Evolutionary conservation across 768 basidiomycete genomes (phyloP), one percentile per base, ranked within the genome.

Genomic region (Cystobasidium ongulense): DNA sequence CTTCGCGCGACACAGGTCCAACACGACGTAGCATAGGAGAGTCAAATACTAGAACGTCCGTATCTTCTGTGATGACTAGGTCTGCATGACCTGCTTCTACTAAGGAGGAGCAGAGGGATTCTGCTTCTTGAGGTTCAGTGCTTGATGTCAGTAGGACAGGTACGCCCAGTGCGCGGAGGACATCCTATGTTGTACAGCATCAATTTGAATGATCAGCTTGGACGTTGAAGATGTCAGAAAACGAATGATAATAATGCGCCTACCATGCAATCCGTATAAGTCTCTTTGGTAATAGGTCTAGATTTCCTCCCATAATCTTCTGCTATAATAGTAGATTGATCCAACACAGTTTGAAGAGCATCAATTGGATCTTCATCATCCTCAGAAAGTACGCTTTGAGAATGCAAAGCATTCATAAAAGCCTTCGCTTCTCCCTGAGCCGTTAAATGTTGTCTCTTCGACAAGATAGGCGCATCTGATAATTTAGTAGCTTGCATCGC

Each of bases 151-250:
- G 39, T 18, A 75, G 15, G 23, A 61, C 36, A 29, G 74, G 66
- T 27, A 75, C 59, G 36, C 74, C 74, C 74, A 75, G 62, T 1
- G 74, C 72, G 21, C 57, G 38, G 1, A 75, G 57, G 2, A 72
- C n/a, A 35, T 50, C 50, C 72, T 73, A 15, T 39, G 5, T 74
- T 25, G 23, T 54, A 27, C 3, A 67, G 25, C 46, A 13, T 31
- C 21, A 25, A 38, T 35, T 25, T 73, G 25, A 3, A 27, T 33
- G 62, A 8, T 63, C 18, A 27, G 11, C n/a, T 13, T 15, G 29
- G 25, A 25, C 27, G 27, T 59, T 59, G 57, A 11, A n/a, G 25
- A 31, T 13, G 27, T 11, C 11, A 59, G 62, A 38, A 36, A 17
- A 15, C 15, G 25, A 25, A 59, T 25, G 57, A 59, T 31, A 25